Conservation (phyloP, 305 asterid species). For the Fraxinus paxiana region DNA sequence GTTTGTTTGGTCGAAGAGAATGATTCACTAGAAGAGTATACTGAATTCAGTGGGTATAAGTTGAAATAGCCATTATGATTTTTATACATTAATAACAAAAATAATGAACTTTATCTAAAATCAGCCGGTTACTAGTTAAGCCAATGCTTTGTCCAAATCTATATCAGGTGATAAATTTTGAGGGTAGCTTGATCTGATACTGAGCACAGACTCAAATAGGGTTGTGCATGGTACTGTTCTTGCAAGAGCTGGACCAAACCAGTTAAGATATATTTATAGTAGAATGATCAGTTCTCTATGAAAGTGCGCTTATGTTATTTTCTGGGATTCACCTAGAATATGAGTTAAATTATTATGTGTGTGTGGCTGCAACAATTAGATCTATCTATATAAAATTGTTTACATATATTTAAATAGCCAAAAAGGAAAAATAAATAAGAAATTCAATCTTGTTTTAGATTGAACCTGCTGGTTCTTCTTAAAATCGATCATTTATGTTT, state of each 20-base stretch:
- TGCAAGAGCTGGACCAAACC: neutral
- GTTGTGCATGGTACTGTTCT: neutral
- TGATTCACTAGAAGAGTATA: neutral
- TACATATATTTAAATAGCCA: neutral
- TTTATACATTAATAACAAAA: neutral
- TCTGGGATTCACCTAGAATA: neutral
- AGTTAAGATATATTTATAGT: neutral
- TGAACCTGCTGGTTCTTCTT: neutral
- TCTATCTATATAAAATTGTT: neutral
- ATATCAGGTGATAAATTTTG: neutral
- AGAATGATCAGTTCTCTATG: neutral
- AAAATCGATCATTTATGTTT: neutral
- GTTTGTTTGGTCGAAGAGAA: neutral
- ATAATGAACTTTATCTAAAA: conserved; percentile 2
- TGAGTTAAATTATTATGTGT: neutral
- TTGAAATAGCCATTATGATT: neutral
- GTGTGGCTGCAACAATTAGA: neutral
- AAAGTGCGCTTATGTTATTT: neutral
- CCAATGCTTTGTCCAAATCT: conserved; percentile 2
- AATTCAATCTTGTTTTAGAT: neutral
- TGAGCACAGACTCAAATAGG: neutral
- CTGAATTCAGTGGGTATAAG: neutral
- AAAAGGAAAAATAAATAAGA: neutral
- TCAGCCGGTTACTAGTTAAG: neutral
- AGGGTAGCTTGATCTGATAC: conserved; percentile 2